Evolutionary conservation across 2,329 filamentous ascomycete species (phyloP), one percentile per base, ranked within the genome.

Genomic region (Tolypocladium pustulatum): DNA sequence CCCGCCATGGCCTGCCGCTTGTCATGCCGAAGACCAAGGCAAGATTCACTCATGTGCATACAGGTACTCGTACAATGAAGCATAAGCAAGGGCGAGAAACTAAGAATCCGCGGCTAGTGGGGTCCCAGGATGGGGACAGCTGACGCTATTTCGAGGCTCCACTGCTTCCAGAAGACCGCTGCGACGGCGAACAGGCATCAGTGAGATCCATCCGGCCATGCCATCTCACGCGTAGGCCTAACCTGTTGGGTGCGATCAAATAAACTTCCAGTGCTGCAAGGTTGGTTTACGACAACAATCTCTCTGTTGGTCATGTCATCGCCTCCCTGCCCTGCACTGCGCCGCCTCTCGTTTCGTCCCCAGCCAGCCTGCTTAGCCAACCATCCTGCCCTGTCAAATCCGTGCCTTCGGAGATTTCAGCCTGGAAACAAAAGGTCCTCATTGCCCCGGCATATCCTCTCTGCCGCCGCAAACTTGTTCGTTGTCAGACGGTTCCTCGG

Each of bases 161-260:
- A 51, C 56, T 57, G 46, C 32, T 57, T 57, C 46, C 43, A 57
- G 56, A 53, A 57, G 56, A 30, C 25, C 20, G 13, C 32, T 27
- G 34, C 34, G 5, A 54, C 36, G 34, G 30, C 30, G 9, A 17
- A 4, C 30, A 32, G 13, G 46, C 49, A n/a, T 52, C 49, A 13
- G 46, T 9, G 7, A 37, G n/a, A 27, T 54, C 22, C 34, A 17
- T 54, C 52, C 9, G 30, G 36, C 51, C 27, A 34, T 40, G 36
- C 51, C 27, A 34, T 40, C 20, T 20, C 38, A 4, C 36, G 36
- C 22, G 10, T 22, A 10, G n/a, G 20, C 38, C 38, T n/a, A 41
- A 27, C n/a, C 27, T 22, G 49, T 34, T 52, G 49, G 49, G 7
- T 52, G 17, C n/a, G 20, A 25, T 3, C 15, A 32, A 9, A 30